Conservation (phyloP, 306 rosid species). For the Trifolium pratense region DNA sequence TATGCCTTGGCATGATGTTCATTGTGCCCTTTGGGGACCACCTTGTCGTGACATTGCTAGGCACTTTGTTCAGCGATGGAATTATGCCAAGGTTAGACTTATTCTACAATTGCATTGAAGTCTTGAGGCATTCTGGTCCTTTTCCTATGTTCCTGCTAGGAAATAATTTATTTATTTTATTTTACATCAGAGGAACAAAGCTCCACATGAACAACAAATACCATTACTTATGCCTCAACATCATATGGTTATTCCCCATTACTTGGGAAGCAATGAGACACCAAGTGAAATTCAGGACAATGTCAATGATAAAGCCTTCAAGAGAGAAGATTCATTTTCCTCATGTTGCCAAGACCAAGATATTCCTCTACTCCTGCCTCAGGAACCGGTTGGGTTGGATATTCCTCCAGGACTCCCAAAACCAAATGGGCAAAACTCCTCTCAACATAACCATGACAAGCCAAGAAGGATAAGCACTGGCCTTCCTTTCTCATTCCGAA, state of each 20-base stretch:
- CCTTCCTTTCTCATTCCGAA: slow-evolving; percentile 54
- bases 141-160: slow-evolving; percentile 34
- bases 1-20: slow-evolving; percentile 99
- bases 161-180: slow-evolving; percentile 36
- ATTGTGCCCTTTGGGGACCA: slow-evolving; percentile 98
- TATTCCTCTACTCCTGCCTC: slow-evolving; percentile 80
- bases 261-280: slow-evolving; percentile 73
- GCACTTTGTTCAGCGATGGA: slow-evolving; percentile 99
- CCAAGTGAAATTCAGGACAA: slow-evolving; percentile 51
- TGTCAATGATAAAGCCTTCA: slow-evolving; percentile 45
- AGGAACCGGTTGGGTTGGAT: slow-evolving; percentile 62
- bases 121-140: slow-evolving; percentile 33
- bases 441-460: slow-evolving; percentile 39
- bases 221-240: slow-evolving; percentile 99
- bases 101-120: slow-evolving; percentile 29
- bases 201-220: slow-evolving; percentile 90
- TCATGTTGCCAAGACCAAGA: slow-evolving; percentile 69
- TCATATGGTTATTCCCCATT: slow-evolving; percentile 99
- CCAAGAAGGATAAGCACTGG: slow-evolving; percentile 43
- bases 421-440: slow-evolving; percentile 42
- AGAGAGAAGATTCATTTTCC: slow-evolving; percentile 71
- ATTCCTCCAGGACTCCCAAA: slow-evolving; percentile 55
- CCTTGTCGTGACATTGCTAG: slow-evolving; percentile 98
- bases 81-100: slow-evolving; percentile 86
- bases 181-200: slow-evolving; percentile 86